Conservation (phyloP, 2,329 filamentous ascomycete genomes). For the Arthrobotrys entomopaga region DNA sequence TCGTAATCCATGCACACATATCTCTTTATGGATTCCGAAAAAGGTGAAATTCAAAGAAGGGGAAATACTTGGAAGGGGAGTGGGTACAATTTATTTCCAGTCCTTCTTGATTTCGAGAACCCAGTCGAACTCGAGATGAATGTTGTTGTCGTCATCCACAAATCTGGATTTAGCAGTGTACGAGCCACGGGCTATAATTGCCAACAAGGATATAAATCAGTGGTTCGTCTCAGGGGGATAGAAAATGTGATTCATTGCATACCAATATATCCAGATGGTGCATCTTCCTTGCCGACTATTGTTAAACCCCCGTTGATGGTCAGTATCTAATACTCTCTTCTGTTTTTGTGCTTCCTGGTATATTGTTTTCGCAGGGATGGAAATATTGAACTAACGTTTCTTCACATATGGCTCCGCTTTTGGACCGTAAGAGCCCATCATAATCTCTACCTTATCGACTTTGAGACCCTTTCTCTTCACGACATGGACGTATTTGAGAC, state of each 20-base stretch:
- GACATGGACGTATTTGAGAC: constrained; percentile 93
- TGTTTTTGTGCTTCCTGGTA: too few relatives aligned
- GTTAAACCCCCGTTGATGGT: too few relatives aligned
- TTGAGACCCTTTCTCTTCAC: constrained; percentile 89
- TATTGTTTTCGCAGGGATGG: too few relatives aligned
- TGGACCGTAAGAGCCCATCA: constrained; percentile 96
- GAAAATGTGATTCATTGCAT: constrained; percentile 2
- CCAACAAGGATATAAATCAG: background rate
- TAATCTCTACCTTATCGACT: constrained; percentile 93
- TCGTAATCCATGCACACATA: background rate
- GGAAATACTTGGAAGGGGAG: background rate
- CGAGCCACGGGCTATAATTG: constrained; percentile 74
- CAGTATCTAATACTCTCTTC: too few relatives aligned
- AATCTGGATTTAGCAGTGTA: constrained; percentile 92
- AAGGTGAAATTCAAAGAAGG: too few relatives aligned
- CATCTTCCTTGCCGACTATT: constrained; percentile 73
- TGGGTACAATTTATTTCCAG: constrained; percentile 67
- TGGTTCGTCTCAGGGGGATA: background rate
- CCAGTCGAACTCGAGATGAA: constrained; percentile 93
- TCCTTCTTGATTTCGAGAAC: constrained; percentile 96
- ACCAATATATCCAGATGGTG: constrained; percentile 83
- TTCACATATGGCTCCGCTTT: constrained; percentile 92
- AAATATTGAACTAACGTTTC: constrained; percentile 74
- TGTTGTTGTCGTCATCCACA: constrained; percentile 92
- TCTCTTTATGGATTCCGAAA: too few relatives aligned